phyloP scores from a whole-genome alignment of 441 rosid genomes.

The Theobroma grandiflorum region DNA sequence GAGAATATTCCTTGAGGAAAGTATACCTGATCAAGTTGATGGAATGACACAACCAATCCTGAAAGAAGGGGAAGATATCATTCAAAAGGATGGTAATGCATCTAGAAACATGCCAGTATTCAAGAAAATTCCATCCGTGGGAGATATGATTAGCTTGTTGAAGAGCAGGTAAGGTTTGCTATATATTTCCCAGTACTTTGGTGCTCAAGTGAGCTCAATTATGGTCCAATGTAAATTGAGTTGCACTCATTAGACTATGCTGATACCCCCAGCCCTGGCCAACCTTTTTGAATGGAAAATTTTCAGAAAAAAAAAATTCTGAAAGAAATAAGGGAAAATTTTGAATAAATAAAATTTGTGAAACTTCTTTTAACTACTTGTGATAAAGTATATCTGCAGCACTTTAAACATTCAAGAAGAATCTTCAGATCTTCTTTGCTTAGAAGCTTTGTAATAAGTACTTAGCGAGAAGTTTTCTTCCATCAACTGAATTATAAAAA shows the following conservation, averaged over 20 bases:
- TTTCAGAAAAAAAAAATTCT: too few relatives aligned
- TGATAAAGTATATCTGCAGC: too few relatives aligned
- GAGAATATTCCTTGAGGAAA: slow-evolving; percentile 82
- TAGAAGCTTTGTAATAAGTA: too few relatives aligned
- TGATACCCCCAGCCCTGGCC: too few relatives aligned
- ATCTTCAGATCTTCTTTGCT: too few relatives aligned
- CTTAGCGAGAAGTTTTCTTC: too few relatives aligned
- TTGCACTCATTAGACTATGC: not conserved
- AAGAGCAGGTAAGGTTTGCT: slow-evolving; percentile 56
- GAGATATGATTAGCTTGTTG: slow-evolving; percentile 59
- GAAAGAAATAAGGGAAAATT: too few relatives aligned
- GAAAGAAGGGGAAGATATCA: slow-evolving; percentile 37
- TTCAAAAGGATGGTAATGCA: slow-evolving; percentile 38
- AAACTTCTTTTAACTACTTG: too few relatives aligned
- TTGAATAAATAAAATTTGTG: too few relatives aligned
- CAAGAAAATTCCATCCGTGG: slow-evolving; percentile 52
- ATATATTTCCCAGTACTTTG: not conserved
- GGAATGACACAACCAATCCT: slow-evolving; percentile 57
- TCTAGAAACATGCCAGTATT: slow-evolving; percentile 23
- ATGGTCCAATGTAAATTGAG: not conserved
- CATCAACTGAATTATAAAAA: too few relatives aligned
- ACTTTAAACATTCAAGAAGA: too few relatives aligned
- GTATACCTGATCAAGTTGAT: slow-evolving; percentile 26
- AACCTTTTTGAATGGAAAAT: too few relatives aligned
- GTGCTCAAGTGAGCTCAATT: not conserved